These are phyloP conservation scores for Conticribra weissflogii DNA, from an alignment of 108 stramenopile genomes.

Conservation along the genomic window DNA sequence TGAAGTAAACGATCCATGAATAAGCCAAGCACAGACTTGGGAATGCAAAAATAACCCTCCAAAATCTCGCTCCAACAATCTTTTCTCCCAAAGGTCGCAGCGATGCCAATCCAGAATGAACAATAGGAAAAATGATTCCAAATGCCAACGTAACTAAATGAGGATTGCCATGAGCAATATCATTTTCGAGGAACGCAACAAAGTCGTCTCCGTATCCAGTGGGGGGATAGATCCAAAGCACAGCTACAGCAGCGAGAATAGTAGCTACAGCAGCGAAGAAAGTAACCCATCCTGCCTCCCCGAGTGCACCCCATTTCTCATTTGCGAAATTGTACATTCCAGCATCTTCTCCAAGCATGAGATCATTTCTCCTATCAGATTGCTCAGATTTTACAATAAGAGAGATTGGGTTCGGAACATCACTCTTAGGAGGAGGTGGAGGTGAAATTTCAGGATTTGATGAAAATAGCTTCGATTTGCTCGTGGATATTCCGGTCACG, in stretches of 20 bases:
- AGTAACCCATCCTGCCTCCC: constrained; percentile 71
- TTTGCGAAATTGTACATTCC: constrained; percentile 60
- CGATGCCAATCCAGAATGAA: constrained; percentile 94
- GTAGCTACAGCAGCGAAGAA: constrained; percentile 76
- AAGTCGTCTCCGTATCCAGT: constrained; percentile 84
- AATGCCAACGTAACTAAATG: constrained; percentile 70
- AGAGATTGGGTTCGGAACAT: constrained; percentile 39
- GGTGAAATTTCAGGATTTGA: constrained; percentile 4
- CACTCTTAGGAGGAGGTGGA: constrained; percentile 2
- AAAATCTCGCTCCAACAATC: constrained; percentile 88
- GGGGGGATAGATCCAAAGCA: constrained; percentile 72
- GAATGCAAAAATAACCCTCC: constrained; percentile 95
- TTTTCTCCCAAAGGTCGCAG: constrained; percentile 89
- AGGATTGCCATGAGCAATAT: constrained; percentile 65
- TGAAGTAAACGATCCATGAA: constrained; percentile 94
- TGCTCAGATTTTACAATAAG: constrained; percentile 55
- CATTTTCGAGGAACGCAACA: constrained; percentile 56
- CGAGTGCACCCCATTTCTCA: constrained; percentile 67
- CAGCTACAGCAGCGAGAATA: constrained; percentile 74
- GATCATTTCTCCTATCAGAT: constrained; percentile 62
- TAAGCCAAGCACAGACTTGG: constrained; percentile 86
- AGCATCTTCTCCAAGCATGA: constrained; percentile 76
- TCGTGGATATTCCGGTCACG: not conserved
- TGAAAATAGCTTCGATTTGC: not conserved
- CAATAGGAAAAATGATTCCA: constrained; percentile 84